These are phyloP conservation scores for Persicaria tinctoria DNA, from an alignment of 148 eudicot genomes.

Conservation along the genomic window DNA sequence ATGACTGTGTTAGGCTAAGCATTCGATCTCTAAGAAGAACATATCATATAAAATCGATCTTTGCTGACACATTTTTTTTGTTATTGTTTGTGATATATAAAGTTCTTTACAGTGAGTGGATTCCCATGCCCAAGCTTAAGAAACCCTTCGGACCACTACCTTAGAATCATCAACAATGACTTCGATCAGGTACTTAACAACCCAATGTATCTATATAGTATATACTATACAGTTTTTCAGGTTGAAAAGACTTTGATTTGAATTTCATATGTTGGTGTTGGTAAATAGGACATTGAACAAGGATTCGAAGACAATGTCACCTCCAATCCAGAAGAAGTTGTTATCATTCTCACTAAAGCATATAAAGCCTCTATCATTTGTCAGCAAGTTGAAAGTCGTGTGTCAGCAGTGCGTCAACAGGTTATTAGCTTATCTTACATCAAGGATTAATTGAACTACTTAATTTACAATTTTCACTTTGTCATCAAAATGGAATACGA, in stretches of 20 bases:
- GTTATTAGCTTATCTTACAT: background rate
- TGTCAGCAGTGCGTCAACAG: conserved; percentile 27
- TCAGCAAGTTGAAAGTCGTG: conserved; percentile 23
- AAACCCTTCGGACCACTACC: conserved; percentile 68
- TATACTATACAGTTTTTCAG: too few species aligned
- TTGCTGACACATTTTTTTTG: too few species aligned
- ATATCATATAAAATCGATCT: too few species aligned
- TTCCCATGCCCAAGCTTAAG: conserved; percentile 56
- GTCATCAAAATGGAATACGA: too few species aligned
- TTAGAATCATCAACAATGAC: conserved; percentile 54
- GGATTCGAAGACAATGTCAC: conserved; percentile 14
- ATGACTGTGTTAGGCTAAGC: too few species aligned
- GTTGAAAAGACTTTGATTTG: too few species aligned
- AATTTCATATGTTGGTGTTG: background rate
- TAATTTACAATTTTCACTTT: too few species aligned
- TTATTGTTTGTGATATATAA: background rate
- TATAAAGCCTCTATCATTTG: conserved; percentile 32
- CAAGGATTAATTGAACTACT: background rate
- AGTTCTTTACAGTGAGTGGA: conserved; percentile 51
- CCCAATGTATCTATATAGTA: too few species aligned
- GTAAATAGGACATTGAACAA: conserved; percentile 32
- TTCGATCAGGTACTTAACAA: conserved; percentile 35
- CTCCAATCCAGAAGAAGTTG: conserved; percentile 25
- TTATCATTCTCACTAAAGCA: conserved; percentile 26
- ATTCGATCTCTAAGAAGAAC: too few species aligned